Base-by-base conservation (phyloP, 225 moss, liverwort and hornwort species). In the Asterella californica region DNA sequence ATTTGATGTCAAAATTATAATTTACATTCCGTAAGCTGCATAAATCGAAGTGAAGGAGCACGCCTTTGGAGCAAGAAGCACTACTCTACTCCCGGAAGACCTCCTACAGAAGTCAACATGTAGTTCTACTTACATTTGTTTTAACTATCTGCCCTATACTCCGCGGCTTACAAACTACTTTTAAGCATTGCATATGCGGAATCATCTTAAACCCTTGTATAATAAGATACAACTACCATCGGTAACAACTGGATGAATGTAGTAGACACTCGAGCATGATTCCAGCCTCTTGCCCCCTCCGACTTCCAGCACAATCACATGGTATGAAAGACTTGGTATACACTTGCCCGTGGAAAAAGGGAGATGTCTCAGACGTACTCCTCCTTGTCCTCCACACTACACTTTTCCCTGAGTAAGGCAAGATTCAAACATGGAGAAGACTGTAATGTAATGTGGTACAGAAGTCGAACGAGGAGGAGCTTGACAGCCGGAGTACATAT, bases 101-200 rank as follows among this genome's bases (percentile, higher is more conserved):
- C 46, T 72, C 69, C 71, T 46, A 48, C 0, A 27, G 71, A 72
- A 72, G 47, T 72, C 71, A 47, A 72, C 71, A 72, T 72, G 48
- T 72, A 47, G 11, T n/a, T 46, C 21, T 68, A 36, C 21, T 22
- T 27, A 1, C n/a, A 57, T 21, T 19, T 57, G 2, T 19, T n/a
- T 57, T 4, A 57, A 22, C 21, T 57, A 57, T 15, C 57, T 57
- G 24, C 1, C 24, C 57, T 57, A 18, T 4, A 0, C 21, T 57
- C 57, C 18, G 57, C n/a, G n/a, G n/a, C 18, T 21, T 5, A 61
- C 22, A 22, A 60, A 60, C 59, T 60, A 60, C 14, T 60, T 54
- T 54, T 22, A 52, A 17, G 17, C 7, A 52, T 14, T 52, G 61
- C 61, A 12, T 17, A 10, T 0, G 27, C 65, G 29, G 12, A 30